Base-by-base conservation (phyloP, 148 eudicot species). In the Cornus suecica region DNA sequence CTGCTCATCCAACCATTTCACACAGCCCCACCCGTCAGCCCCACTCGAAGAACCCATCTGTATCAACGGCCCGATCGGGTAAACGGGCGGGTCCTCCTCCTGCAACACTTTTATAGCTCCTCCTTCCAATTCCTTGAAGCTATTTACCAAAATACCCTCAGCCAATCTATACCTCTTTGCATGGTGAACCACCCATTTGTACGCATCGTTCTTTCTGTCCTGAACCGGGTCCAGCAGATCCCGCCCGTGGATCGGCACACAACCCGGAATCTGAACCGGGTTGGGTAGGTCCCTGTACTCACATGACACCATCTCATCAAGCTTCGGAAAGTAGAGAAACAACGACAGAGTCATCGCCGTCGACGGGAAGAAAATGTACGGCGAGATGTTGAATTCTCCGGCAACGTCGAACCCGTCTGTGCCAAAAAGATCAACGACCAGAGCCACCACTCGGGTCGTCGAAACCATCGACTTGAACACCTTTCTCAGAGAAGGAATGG, bases 111-210 rank as follows among this genome's bases (percentile, higher is more conserved):
- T 41, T 2, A 88, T 32, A 23, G 88, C 76, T 18, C 80, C 86
- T 11, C 71, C 61, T 51, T 90, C 91, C 34, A 88, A 80, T 5
- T 82, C 90, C 34, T 70, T 51, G 63, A 90, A 88, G 65, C 84
- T 83, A 73, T 90, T 90, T 1, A 86, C 74, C 30, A 90, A 68
- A 28, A 90, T 83, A 18, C 94, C 91, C 72, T 84, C 81, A 1
- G 83, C 91, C 65, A 85, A 25, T 14, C 34, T 16, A 26, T 78
- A 83, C 66, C 80, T 76, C 29, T 66, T 76, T 0, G 77, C 13
- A 13, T 77, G 80, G 63, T 82, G 73, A 18, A 90, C 80, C 14
- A 84, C 25, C 79, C 81, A 79, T 42, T 68, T 76, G 67, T 88
- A 90, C 0, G 83, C 88, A 5, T 85, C 83, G 65, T 76, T 76